Evolutionary conservation across 176 grass and related monocot species (phyloP), one percentile per base, ranked within the genome.

Genomic region (Rhynchospora pubera): DNA sequence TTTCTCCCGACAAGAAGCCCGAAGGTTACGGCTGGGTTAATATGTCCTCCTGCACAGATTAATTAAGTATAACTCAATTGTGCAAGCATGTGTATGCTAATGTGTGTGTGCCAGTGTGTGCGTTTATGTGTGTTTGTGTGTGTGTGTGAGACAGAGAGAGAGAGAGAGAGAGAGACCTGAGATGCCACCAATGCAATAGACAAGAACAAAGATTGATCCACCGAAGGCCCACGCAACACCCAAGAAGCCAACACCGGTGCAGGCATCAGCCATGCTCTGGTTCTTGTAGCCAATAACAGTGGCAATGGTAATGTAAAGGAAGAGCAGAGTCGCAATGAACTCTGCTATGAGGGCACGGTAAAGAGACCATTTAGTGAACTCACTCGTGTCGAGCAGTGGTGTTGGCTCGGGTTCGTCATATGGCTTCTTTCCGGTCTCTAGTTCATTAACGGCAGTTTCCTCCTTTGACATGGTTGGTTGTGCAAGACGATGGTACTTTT

Each of bases 1-100:
- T 91, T 92, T 84, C 94, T 78, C 34, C 79, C 90, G 42, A 94
- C 34, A 15, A 97, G 79, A 30, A 91, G 60, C 10, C 88, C 94
- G 42, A 97, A 85, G n/a, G 94, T 97, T 51, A 97, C 90, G 1
- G 88, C 94, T 23, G 94, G 94, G 77, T 94, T 97, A 14, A 97
- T 97, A 84, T 97, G 94, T 1, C 94, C 91, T 0, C 92, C 92
- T 94, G 61, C 57, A 83, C 72, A 60, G 79, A 82, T 56, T 53
- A 65, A 28, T 63, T 63, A 26, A 63, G 23, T 3, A 65, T 14
- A 65, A 32, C 62, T 32, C 9, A 65, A 65, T 34, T 34, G 26
- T 15, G 26, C 62, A 65, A 65, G 24, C 24, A 5, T 64, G 1
- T 0, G 26, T 57, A 5, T 28, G 26, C 26, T 0, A 28, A 28